phyloP scores from a whole-genome alignment of 1,284 basidiomycete genomes.

The Anthracocystis setariae region DNA sequence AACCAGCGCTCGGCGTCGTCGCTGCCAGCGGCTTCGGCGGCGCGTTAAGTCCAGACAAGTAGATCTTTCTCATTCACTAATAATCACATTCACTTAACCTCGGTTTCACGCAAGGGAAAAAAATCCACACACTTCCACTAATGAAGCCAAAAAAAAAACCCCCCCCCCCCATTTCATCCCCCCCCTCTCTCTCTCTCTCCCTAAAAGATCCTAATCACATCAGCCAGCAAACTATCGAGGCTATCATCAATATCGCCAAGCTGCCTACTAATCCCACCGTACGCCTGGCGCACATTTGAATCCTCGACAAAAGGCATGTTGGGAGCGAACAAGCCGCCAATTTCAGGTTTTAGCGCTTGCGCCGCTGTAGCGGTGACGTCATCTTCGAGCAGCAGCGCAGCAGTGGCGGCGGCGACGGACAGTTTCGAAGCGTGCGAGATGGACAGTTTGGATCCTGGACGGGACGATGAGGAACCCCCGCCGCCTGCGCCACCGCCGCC shows the following conservation, averaged over 20 bases:
- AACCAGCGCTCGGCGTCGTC: conserved; percentile 28
- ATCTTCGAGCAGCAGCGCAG: conserved; percentile 21
- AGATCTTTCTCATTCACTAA: too few species aligned
- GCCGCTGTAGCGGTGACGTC: too few species aligned
- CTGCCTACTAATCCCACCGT: conserved; percentile 29
- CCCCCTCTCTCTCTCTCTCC: neutral
- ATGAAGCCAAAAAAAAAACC: too few species aligned
- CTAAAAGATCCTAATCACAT: conserved; percentile 43
- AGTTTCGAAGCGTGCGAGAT: conserved; percentile 3
- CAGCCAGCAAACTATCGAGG: conserved; percentile 34
- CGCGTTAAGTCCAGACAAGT: conserved; percentile 4
- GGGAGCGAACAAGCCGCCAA: conserved; percentile 51
- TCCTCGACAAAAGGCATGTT: conserved; percentile 41
- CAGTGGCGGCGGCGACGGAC: too few species aligned
- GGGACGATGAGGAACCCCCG: too few species aligned
- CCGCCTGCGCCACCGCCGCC: conserved; percentile 4
- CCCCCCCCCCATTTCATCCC: too few species aligned
- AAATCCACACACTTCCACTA: too few species aligned
- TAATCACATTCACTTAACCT: too few species aligned
- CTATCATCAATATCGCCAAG: conserved; percentile 43
- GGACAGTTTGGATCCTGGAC: conserved; percentile 31
- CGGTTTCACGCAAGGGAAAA: too few species aligned
- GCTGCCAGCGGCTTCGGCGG: conserved; percentile 34
- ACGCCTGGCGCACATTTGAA: conserved; percentile 35
- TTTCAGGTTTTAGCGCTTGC: conserved; percentile 34